These are phyloP conservation scores for Russula foetens DNA, from an alignment of 768 basidiomycete species.

Conservation along the genomic window DNA sequence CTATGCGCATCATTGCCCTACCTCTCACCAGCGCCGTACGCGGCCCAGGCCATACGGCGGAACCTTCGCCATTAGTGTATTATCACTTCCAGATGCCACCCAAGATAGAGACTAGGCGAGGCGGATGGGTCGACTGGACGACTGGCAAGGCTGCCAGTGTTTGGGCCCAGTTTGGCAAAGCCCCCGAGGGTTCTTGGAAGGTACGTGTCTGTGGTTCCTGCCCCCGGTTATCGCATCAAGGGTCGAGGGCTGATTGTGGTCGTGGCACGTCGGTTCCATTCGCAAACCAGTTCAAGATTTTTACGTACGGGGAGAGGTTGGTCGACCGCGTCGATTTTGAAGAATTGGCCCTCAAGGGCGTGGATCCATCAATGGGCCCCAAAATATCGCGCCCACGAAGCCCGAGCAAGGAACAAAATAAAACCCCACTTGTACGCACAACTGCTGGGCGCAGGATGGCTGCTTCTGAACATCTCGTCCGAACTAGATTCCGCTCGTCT, in stretches of 20 bases:
- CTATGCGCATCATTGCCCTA: conserved; percentile 42
- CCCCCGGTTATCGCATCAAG: neutral
- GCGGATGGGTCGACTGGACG: conserved; percentile 41
- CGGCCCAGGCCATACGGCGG: neutral
- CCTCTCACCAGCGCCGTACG: conserved; percentile 30
- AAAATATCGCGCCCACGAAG: conserved; percentile 17
- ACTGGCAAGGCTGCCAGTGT: conserved; percentile 43
- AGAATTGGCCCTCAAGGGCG: conserved; percentile 63
- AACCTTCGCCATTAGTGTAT: conserved; percentile 30
- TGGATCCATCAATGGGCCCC: conserved; percentile 65
- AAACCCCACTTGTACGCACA: conserved; percentile 2
- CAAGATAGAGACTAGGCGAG: conserved; percentile 23
- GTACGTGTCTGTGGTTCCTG: conserved; percentile 39
- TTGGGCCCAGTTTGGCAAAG: conserved; percentile 66
- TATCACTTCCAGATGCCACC: conserved; percentile 33
- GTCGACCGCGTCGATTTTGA: conserved; percentile 73
- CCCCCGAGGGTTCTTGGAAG: conserved; percentile 61
- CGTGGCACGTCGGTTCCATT: neutral
- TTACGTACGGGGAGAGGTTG: conserved; percentile 56
- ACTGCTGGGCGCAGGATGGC: neutral
- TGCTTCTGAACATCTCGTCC: neutral
- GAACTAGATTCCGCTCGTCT: conserved; percentile 49
- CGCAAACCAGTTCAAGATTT: conserved; percentile 45
- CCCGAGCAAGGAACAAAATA: conserved; percentile 15
- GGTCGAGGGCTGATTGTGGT: neutral